phyloP scores from a whole-genome alignment of 495 filamentous ascomycete species.

The Extremus antarcticus region DNA sequence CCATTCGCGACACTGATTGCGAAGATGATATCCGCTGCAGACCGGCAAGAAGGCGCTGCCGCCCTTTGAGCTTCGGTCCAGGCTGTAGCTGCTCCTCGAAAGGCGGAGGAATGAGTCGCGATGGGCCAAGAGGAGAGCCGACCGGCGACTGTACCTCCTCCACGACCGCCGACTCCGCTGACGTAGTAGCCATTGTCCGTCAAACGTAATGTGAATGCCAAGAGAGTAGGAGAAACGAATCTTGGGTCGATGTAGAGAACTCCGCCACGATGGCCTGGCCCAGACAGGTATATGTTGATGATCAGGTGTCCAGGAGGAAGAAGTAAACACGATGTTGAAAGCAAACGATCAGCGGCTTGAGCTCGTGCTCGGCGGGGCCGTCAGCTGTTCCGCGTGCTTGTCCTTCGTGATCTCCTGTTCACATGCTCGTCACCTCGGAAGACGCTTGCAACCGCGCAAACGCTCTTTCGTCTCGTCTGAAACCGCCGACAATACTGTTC shows the following conservation, averaged over 20 bases:
- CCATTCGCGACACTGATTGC: slow-evolving; percentile 56
- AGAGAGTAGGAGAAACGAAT: background rate
- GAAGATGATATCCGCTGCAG: slow-evolving; percentile 86
- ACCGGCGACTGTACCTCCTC: background rate
- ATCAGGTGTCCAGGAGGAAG: background rate
- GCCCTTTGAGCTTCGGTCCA: slow-evolving; percentile 53
- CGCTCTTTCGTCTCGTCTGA: background rate
- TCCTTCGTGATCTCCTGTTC: background rate
- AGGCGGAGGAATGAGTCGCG: background rate
- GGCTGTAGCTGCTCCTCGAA: slow-evolving; percentile 17
- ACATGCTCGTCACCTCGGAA: background rate
- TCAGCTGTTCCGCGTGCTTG: background rate
- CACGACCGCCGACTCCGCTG: background rate
- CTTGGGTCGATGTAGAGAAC: background rate
- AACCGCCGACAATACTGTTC: background rate
- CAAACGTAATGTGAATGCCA: background rate
- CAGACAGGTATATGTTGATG: background rate
- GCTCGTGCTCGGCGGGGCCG: background rate
- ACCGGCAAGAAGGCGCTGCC: slow-evolving; percentile 62
- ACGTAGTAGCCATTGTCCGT: background rate
- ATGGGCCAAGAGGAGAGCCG: slow-evolving; percentile 2
- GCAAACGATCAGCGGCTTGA: background rate
- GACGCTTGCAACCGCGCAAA: background rate
- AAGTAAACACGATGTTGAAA: background rate
- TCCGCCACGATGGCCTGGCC: background rate